These are phyloP conservation scores for Sungouiozyma intestinalis DNA, from an alignment of 805 yeast genomes.

Conservation along the genomic window DNA sequence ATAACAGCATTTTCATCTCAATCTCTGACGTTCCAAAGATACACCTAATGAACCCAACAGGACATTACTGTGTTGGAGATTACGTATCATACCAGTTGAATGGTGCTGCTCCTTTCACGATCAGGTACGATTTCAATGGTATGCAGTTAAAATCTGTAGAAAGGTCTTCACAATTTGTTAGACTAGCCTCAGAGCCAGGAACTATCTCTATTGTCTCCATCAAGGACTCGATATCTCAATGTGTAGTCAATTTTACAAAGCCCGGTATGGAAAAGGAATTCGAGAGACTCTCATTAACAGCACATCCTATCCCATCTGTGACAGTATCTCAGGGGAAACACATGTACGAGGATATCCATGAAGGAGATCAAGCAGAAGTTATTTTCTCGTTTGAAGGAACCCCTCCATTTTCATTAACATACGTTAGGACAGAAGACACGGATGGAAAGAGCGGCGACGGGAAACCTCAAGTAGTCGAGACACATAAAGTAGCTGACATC, in stretches of 20 bases:
- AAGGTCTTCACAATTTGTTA: conserved; percentile 39
- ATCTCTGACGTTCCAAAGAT: conserved; percentile 75
- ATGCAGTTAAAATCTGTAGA: conserved; percentile 46
- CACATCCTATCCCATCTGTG: conserved; percentile 66
- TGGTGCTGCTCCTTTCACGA: conserved; percentile 72
- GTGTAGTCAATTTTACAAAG: conserved; percentile 50
- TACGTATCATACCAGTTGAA: conserved; percentile 63
- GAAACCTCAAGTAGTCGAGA: conserved; percentile 52
- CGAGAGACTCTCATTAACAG: conserved; percentile 29
- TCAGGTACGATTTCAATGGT: conserved; percentile 66
- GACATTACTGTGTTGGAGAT: conserved; percentile 85
- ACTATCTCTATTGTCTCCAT: conserved; percentile 52
- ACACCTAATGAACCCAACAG: conserved; percentile 31
- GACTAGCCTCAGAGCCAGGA: conserved; percentile 83
- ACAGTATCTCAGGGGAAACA: conserved; percentile 73
- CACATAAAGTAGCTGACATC: conserved; percentile 48
- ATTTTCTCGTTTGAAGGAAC: conserved; percentile 72
- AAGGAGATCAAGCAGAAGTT: conserved; percentile 89
- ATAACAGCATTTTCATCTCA: conserved; percentile 40
- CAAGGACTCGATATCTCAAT: conserved; percentile 64
- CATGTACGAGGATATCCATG: conserved; percentile 73
- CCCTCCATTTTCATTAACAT: conserved; percentile 84
- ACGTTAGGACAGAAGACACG: conserved; percentile 56
- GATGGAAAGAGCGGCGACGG: conserved; percentile 32
- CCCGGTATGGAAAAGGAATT: conserved; percentile 26